These are phyloP conservation scores for Pseudogymnoascus sp. DNA, from an alignment of 2,329 filamentous ascomycete species.

Conservation along the genomic window DNA sequence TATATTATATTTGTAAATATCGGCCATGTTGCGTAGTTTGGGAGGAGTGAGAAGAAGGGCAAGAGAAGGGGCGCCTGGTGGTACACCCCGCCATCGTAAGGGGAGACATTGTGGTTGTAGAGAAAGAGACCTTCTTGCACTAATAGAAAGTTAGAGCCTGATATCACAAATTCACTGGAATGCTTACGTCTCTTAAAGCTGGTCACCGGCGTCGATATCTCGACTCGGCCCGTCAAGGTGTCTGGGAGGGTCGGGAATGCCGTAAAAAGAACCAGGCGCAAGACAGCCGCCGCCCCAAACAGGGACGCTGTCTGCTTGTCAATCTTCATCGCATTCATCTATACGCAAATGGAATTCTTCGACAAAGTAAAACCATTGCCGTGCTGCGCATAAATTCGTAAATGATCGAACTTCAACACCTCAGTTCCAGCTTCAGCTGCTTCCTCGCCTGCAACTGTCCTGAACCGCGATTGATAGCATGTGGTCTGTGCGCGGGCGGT, in stretches of 20 bases:
- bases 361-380: background rate
- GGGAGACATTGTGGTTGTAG: slow-evolving; percentile 91
- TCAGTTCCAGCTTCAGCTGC: background rate
- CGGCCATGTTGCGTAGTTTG: slow-evolving; percentile 54
- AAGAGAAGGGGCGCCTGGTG: slow-evolving; percentile 77
- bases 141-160: slow-evolving; percentile 31
- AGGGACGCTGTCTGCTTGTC: slow-evolving; percentile 56
- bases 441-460: slow-evolving; percentile 5
- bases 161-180: background rate
- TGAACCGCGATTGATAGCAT: slow-evolving; percentile 2
- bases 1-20: slow-evolving; percentile 74
- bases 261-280: slow-evolving; percentile 72
- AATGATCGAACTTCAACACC: background rate
- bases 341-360: slow-evolving; percentile 11
- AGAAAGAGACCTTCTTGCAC: slow-evolving; percentile 96
- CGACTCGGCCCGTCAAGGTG: slow-evolving; percentile 80
- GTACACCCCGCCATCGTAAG: slow-evolving; percentile 86
- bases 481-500: slow-evolving; percentile 10
- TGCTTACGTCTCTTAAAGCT: slow-evolving; percentile 91
- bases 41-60: slow-evolving; percentile 78
- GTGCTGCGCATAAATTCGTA: background rate
- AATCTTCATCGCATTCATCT: slow-evolving; percentile 36
- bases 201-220: slow-evolving; percentile 93
- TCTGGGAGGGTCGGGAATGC: slow-evolving; percentile 77
- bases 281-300: slow-evolving; percentile 65